Base-by-base conservation (phyloP, 305 asterid genomes). In the Withania somnifera region DNA sequence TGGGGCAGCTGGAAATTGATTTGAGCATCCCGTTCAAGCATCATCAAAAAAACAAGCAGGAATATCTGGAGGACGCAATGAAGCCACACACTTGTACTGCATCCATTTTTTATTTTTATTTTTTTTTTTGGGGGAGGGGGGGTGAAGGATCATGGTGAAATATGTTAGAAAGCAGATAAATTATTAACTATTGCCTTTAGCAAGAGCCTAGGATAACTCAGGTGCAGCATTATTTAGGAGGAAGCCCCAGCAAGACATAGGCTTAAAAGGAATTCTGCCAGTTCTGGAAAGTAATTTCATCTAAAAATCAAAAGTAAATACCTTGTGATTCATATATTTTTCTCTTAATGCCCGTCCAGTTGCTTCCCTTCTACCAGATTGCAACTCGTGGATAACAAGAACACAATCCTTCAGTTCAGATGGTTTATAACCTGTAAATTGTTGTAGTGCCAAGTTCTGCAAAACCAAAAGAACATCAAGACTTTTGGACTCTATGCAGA, bases 241-340 rank as follows among this genome's bases (percentile, higher is more conserved):
- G 77, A 19, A n/a, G 52, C 38, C 78, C 78, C 78, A 20, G 20
- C 8, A 50, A 69, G 47, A 42, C 3, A 69, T 64, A 17, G 50
- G 26, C 50, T 32, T 64, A 34, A 64, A 32, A 19, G 14, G 75
- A 34, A 32, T 34, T 34, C 75, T 38, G 5, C 53, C 53, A 38
- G 17, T 11, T 34, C 50, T 15, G 38, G 53, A 77, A 51, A 40
- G 32, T 66, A 7, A 56, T 54, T 58, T 63, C 32, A 36, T 30
- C 52, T 66, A 36, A 47, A 78, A 83, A 53, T 45, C 69, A 50
- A 58, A 45, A 56, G 58, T 11, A n/a, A 51, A 30, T 91, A 93
- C 96, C 96, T 91, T 89, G 77, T 89, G 90, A 75, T 89, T 91
- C 89, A 82, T 77, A 84, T 91, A 93, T 85, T 91, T 93, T 82